phyloP scores from a whole-genome alignment of 352 stramenopile genomes.

The Thraustochytrium sp. region DNA sequence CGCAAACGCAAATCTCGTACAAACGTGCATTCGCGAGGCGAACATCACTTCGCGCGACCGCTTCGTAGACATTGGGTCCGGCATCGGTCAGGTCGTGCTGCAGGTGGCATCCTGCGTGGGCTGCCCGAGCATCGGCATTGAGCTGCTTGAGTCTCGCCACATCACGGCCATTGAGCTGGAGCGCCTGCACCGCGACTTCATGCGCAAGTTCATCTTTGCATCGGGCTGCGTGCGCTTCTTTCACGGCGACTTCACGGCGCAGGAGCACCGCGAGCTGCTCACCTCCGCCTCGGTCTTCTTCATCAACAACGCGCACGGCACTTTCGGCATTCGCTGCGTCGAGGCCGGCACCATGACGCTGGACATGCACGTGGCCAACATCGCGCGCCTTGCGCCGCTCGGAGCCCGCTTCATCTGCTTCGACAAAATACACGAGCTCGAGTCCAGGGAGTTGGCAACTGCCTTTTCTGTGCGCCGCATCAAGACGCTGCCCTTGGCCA shows the following conservation, averaged over 20 bases:
- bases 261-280: neutral
- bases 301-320: slow-evolving; percentile 22
- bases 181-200: neutral
- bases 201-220: neutral
- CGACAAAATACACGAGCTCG: slow-evolving; percentile 3
- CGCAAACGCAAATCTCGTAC: neutral
- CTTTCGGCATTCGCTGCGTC: slow-evolving; percentile 9
- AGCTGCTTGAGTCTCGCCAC: neutral
- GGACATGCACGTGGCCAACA: neutral
- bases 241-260: slow-evolving; percentile 3
- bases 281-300: neutral
- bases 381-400: neutral
- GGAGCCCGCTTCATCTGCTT: slow-evolving; percentile 12
- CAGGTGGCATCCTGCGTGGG: slow-evolving; percentile 8
- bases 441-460: neutral
- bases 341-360: slow-evolving; percentile 15
- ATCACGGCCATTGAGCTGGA: neutral
- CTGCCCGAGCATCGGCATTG: slow-evolving; percentile 4
- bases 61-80: slow-evolving; percentile 28
- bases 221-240: neutral
- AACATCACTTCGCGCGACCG: neutral
- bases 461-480: neutral
- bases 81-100: slow-evolving; percentile 17
- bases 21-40: slow-evolving; percentile 18
- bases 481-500: neutral